Conservation (phyloP, 768 basidiomycete genomes). For the Xerocomus brunneocitrinus region DNA sequence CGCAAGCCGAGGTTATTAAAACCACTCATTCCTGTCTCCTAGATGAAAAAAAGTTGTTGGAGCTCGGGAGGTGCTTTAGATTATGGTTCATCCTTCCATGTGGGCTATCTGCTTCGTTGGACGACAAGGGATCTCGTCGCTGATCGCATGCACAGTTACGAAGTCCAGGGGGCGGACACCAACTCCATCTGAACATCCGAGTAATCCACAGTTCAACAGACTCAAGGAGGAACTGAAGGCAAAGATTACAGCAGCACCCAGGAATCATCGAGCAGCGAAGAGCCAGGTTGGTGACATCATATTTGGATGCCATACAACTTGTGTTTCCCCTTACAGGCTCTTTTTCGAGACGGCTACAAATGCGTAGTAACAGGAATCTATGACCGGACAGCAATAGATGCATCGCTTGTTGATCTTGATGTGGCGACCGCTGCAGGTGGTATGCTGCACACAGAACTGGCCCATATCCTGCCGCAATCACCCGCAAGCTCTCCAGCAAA, state of each 20-base stretch:
- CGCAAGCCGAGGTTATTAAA: background rate
- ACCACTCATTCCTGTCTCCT: background rate
- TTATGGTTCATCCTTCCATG: background rate
- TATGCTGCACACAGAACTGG: background rate
- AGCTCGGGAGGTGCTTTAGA: background rate
- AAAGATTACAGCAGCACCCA: background rate
- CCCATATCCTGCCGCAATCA: background rate
- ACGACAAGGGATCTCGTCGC: too few relatives aligned
- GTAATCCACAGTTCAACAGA: background rate
- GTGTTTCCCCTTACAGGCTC: background rate
- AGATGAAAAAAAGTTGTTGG: background rate
- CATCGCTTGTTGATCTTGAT: background rate
- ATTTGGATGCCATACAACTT: too few relatives aligned
- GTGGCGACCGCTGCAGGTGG: background rate
- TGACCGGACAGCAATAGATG: background rate
- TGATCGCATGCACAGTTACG: background rate
- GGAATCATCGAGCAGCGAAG: background rate
- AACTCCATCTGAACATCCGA: background rate
- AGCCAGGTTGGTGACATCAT: background rate
- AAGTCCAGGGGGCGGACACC: background rate
- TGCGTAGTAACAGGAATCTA: background rate
- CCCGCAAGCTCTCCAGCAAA: background rate
- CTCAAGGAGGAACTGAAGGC: background rate
- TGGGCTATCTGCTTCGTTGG: background rate
- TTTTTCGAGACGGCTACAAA: background rate